These are phyloP conservation scores for Diaporthe citri DNA, from an alignment of 2,329 filamentous ascomycete species.

Conservation along the genomic window DNA sequence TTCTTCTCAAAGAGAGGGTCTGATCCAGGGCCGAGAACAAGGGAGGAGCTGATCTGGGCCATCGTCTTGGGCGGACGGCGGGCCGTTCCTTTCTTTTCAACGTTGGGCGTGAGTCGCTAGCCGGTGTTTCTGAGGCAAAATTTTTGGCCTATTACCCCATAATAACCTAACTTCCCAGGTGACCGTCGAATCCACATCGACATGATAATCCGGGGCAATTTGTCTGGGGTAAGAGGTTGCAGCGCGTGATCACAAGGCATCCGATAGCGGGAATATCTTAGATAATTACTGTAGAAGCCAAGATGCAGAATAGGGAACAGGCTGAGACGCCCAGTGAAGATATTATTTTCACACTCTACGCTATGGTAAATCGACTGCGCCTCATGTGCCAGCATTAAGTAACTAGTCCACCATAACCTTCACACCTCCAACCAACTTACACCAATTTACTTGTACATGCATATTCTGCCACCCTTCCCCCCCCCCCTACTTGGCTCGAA, in stretches of 20 bases:
- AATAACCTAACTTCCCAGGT: conserved; percentile 39
- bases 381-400: background rate
- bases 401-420: background rate
- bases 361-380: background rate
- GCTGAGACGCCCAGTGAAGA: background rate
- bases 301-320: background rate
- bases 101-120: conserved; percentile 30
- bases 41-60: background rate
- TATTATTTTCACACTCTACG: background rate
- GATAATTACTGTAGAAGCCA: background rate
- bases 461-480: too few species aligned
- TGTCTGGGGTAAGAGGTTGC: conserved; percentile 22
- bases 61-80: conserved; percentile 4
- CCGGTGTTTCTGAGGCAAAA: conserved; percentile 15
- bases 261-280: conserved; percentile 16
- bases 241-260: conserved; percentile 20
- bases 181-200: conserved; percentile 27
- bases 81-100: conserved; percentile 35
- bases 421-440: background rate
- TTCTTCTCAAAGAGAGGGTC: background rate
- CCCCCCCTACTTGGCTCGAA: background rate
- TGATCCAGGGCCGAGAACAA: background rate
- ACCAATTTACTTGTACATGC: background rate
- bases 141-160: conserved; percentile 40
- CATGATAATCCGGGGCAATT: conserved; percentile 12